A percentile compares a stretch with the other conserved stretches of the same genome.
Conservation (phyloP, 2,329 filamentous ascomycete species). For the Grosmannia huntii region DNA sequence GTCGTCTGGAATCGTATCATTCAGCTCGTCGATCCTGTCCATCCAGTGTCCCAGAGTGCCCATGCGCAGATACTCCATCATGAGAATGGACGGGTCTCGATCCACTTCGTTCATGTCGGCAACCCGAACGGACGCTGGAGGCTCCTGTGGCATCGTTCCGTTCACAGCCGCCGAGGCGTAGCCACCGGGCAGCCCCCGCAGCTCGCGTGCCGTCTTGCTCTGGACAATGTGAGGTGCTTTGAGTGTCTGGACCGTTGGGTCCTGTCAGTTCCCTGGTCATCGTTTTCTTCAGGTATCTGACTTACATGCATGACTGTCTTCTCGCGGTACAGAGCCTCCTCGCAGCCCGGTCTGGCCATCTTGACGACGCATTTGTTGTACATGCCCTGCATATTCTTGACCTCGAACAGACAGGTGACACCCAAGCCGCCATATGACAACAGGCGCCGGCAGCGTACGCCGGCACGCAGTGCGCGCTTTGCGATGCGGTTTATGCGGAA, state of each 20-base stretch:
- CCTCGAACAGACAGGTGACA: constrained; percentile 9
- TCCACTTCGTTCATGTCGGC: neutral
- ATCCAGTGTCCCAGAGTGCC: constrained; percentile 9
- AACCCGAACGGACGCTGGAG: neutral
- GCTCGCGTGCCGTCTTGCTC: neutral
- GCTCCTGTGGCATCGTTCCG: constrained; percentile 1
- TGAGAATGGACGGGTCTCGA: neutral
- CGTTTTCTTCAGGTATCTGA: neutral
- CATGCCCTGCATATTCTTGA: neutral
- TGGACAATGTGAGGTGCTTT: constrained; percentile 6
- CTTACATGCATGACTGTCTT: constrained; percentile 1
- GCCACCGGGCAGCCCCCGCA: constrained; percentile 2
- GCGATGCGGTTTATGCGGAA: neutral
- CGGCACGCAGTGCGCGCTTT: neutral
- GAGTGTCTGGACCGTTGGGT: neutral
- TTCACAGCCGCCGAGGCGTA: neutral
- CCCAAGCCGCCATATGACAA: constrained; percentile 9
- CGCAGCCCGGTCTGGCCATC: neutral
- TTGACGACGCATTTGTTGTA: constrained; percentile 10
- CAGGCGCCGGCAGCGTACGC: constrained; percentile 9
- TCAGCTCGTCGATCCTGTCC: neutral
- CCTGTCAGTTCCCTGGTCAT: neutral
- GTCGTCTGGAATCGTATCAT: neutral
- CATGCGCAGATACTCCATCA: constrained; percentile 7
- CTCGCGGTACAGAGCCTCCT: neutral